phyloP scores from a whole-genome alignment of 2,329 filamentous ascomycete genomes.

The Fusarium sp. region DNA sequence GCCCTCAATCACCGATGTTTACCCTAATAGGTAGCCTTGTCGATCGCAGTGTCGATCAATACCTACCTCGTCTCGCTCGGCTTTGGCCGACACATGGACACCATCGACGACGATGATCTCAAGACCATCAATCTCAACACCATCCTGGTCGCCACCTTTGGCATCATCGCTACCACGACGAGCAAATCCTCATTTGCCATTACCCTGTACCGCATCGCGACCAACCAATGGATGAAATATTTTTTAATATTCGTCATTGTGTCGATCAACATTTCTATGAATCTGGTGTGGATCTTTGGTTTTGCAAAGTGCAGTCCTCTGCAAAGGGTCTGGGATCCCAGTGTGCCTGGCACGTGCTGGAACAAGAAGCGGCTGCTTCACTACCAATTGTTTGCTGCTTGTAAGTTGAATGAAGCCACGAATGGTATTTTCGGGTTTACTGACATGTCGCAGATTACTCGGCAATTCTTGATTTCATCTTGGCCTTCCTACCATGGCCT shows the following conservation, averaged over 20 bases:
- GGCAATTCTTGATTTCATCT: slow-evolving; percentile 52
- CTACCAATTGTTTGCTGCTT: slow-evolving; percentile 53
- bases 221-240: slow-evolving; percentile 46
- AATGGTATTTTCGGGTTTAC: neutral
- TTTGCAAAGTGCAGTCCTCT: slow-evolving; percentile 53
- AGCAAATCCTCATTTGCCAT: slow-evolving; percentile 59
- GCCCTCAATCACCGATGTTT: neutral
- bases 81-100: slow-evolving; percentile 45
- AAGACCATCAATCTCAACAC: slow-evolving; percentile 48
- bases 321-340: slow-evolving; percentile 46
- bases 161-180: slow-evolving; percentile 54
- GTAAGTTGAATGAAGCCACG: slow-evolving; percentile 33
- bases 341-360: slow-evolving; percentile 52
- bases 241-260: slow-evolving; percentile 54
- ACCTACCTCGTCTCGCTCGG: slow-evolving; percentile 52
- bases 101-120: slow-evolving; percentile 45
- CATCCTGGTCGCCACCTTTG: slow-evolving; percentile 50
- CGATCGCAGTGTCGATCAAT: slow-evolving; percentile 51
- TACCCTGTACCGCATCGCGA: slow-evolving; percentile 54
- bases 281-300: slow-evolving; percentile 55
- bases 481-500: slow-evolving; percentile 54
- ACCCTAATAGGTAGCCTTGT: slow-evolving; percentile 43
- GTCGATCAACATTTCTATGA: slow-evolving; percentile 54
- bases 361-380: slow-evolving; percentile 43
- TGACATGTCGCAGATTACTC: slow-evolving; percentile 50